Evolutionary conservation across 306 rosid genomes (phyloP).

Genomic region (Cicer pinnatifidum): DNA sequence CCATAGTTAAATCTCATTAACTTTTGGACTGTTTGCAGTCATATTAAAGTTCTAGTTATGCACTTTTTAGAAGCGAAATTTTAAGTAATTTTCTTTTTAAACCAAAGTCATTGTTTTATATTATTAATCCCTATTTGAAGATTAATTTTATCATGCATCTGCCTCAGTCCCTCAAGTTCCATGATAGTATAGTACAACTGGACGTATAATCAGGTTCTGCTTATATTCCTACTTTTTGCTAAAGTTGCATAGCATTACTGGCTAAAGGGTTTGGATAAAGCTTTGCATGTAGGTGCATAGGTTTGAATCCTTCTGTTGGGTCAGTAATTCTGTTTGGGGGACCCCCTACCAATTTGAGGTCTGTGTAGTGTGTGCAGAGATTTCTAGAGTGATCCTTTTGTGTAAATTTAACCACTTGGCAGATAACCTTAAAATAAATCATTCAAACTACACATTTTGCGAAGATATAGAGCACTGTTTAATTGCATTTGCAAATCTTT

Average conservation of each 20-base stretch:
- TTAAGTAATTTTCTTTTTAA: neutral
- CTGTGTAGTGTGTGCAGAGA: neutral
- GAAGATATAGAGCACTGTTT: too few relatives aligned
- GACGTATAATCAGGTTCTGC: neutral
- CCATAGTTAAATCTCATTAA: constrained; percentile 52
- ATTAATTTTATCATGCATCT: neutral
- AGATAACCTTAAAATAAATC: neutral
- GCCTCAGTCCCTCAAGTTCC: neutral
- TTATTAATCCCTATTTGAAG: neutral
- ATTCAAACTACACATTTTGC: neutral
- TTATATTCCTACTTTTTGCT: neutral
- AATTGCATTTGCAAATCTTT: too few relatives aligned
- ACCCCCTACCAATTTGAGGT: neutral
- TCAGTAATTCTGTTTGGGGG: neutral
- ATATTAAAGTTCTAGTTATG: neutral
- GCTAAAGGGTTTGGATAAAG: neutral
- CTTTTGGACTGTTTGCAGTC: constrained; percentile 23
- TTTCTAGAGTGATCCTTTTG: neutral
- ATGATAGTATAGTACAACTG: neutral
- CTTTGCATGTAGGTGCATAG: neutral
- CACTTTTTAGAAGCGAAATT: neutral
- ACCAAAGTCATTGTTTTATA: constrained; percentile 10
- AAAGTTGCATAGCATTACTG: neutral
- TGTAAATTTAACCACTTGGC: neutral
- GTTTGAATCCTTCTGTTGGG: neutral